Conservation (phyloP, 208 protist genomes). For the Polymyxa betae region DNA sequence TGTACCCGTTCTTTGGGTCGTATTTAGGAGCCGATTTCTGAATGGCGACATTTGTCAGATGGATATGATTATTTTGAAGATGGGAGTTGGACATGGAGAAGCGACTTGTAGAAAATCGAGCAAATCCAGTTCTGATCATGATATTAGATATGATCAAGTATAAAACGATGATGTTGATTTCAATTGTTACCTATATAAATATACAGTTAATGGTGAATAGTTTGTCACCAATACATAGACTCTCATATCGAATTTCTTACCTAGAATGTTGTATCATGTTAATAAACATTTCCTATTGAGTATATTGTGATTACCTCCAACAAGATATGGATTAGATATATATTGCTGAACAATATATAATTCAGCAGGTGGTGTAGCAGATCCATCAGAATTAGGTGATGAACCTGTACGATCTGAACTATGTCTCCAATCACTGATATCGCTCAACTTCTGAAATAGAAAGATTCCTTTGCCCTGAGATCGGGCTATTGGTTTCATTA, state of each 20-base stretch:
- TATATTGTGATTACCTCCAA: not conserved
- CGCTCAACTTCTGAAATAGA: conserved; percentile 90
- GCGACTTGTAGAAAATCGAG: conserved; percentile 25
- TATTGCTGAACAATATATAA: conserved; percentile 77
- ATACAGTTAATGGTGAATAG: conserved; percentile 74
- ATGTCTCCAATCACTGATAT: conserved; percentile 80
- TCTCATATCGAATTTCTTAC: conserved; percentile 80
- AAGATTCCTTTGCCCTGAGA: conserved; percentile 94
- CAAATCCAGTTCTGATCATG: conserved; percentile 36
- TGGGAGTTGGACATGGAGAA: conserved; percentile 48
- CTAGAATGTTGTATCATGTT: not conserved
- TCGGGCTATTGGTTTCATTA: conserved; percentile 94
- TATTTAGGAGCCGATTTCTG: conserved; percentile 47
- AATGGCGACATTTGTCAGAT: conserved; percentile 45
- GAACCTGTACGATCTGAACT: no score
- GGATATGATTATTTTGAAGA: conserved; percentile 11
- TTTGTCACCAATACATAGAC: conserved; percentile 78
- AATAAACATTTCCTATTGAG: not conserved
- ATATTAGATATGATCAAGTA: not conserved
- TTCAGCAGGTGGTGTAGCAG: conserved; percentile 61
- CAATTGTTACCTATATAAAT: conserved; percentile 63
- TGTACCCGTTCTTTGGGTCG: not conserved
- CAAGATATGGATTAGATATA: conserved; percentile 60
- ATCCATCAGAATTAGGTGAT: not conserved
- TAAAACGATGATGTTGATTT: not conserved